Evolutionary conservation across 2,329 filamentous ascomycete species (phyloP).

Genomic region (Exophiala mesophila): DNA sequence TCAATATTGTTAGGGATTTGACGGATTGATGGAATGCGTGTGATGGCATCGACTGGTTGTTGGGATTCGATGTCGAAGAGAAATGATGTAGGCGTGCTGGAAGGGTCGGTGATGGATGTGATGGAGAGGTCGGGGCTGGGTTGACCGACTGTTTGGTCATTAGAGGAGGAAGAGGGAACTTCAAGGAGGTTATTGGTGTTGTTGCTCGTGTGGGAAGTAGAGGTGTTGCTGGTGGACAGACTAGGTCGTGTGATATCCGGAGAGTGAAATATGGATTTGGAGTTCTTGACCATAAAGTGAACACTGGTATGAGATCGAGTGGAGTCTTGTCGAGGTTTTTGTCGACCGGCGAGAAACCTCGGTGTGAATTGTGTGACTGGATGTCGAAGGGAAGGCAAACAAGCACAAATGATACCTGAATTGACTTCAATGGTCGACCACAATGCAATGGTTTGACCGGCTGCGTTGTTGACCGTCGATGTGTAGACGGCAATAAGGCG

Average conservation of each 20-base stretch:
- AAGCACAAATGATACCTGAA: slow-evolving; percentile 39
- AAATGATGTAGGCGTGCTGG: background rate
- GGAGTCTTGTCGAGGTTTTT: background rate
- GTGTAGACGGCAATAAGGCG: slow-evolving; percentile 13
- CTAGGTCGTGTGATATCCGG: background rate
- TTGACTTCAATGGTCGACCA: slow-evolving; percentile 43
- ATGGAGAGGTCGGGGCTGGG: background rate
- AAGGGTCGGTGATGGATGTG: background rate
- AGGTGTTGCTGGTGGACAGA: background rate
- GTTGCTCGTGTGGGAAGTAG: background rate
- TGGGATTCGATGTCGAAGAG: slow-evolving; percentile 1
- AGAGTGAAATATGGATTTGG: background rate
- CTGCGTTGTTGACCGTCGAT: slow-evolving; percentile 5
- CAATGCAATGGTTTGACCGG: slow-evolving; percentile 33
- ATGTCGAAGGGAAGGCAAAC: slow-evolving; percentile 30
- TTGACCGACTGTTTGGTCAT: background rate
- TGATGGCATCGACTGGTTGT: slow-evolving; percentile 1
- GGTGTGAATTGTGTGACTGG: slow-evolving; percentile 9
- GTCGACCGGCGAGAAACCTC: slow-evolving; percentile 4
- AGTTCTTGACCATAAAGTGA: background rate
- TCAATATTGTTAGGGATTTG: background rate
- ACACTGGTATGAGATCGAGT: slow-evolving; percentile 3
- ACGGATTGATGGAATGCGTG: background rate
- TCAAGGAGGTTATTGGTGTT: background rate
- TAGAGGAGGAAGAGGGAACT: background rate